Evolutionary conservation across 208 protist species (phyloP).

Genomic region (Trypanosoma scelopori): DNA sequence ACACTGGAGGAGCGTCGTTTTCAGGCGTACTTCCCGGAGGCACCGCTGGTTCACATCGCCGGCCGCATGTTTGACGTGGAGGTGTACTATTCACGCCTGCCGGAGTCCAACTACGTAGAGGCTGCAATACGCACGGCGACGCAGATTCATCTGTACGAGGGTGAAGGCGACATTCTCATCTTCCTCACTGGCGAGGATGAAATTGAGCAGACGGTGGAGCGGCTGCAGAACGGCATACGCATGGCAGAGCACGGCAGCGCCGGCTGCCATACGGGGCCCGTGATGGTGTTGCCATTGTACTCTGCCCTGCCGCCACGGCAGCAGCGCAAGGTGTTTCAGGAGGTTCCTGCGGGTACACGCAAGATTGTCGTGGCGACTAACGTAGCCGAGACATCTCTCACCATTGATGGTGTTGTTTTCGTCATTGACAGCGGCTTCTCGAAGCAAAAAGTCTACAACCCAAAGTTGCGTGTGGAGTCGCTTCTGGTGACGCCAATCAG

Average conservation of each 20-base stretch:
- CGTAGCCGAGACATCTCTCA: constrained; percentile 99
- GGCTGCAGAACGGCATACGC: constrained; percentile 86
- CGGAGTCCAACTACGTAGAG: constrained; percentile 97
- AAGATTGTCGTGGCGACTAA: constrained; percentile 99
- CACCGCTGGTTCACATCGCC: constrained; percentile 97
- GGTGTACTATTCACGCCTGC: constrained; percentile 83
- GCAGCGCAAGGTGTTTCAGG: constrained; percentile 97
- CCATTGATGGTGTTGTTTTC: constrained; percentile 99
- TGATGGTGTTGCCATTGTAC: constrained; percentile 97
- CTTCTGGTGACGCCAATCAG: constrained; percentile 97
- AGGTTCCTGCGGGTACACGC: constrained; percentile 76
- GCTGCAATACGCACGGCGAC: constrained; percentile 96
- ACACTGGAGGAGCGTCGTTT: constrained; percentile 98
- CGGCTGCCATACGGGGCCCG: constrained; percentile 70
- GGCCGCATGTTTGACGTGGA: constrained; percentile 95
- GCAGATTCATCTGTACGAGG: constrained; percentile 97
- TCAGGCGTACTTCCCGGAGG: constrained; percentile 96
- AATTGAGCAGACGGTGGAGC: constrained; percentile 98
- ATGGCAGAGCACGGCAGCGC: constrained; percentile 81
- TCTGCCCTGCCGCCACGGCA: constrained; percentile 96
- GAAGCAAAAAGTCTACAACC: constrained; percentile 98
- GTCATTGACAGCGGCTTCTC: constrained; percentile 98
- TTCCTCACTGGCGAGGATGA: constrained; percentile 99
- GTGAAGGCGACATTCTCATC: constrained; percentile 98
- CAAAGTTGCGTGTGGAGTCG: constrained; percentile 97